A percentile compares a stretch with the other conserved stretches of the same genome.
Evolutionary conservation across 2,329 filamentous ascomycete genomes (phyloP).

Genomic region (Diaporthe batatas): DNA sequence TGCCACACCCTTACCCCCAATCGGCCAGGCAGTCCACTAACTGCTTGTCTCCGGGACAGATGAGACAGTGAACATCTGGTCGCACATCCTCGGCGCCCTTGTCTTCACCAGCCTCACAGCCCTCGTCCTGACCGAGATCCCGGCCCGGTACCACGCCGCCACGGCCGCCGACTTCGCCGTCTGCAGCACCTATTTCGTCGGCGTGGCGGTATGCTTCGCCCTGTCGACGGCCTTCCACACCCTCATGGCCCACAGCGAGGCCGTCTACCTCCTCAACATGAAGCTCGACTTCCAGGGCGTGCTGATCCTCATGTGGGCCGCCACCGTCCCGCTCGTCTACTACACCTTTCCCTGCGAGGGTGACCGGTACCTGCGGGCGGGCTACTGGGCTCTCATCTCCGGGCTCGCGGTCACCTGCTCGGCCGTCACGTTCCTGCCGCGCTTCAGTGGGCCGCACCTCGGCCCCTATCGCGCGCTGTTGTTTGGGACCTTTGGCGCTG

Average conservation of each 20-base stretch:
- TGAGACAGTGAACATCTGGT: constrained; percentile 60
- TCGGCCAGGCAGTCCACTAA: not conserved
- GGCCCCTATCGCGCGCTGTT: constrained; percentile 56
- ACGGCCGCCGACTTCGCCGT: constrained; percentile 55
- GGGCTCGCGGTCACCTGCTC: constrained; percentile 54
- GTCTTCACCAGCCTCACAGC: constrained; percentile 56
- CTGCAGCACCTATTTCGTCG: constrained; percentile 58
- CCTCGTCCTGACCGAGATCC: constrained; percentile 54
- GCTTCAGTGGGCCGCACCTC: constrained; percentile 54
- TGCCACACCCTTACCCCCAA: not conserved
- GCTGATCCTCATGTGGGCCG: constrained; percentile 72
- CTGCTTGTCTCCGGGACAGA: constrained; percentile 14
- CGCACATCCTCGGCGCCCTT: constrained; percentile 57
- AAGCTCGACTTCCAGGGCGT: constrained; percentile 74
- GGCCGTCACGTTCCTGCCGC: constrained; percentile 52
- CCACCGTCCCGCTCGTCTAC: constrained; percentile 70
- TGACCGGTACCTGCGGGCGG: constrained; percentile 46
- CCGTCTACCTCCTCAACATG: constrained; percentile 64
- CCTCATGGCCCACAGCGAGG: constrained; percentile 66
- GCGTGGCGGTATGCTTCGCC: constrained; percentile 60
- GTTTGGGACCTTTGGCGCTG: constrained; percentile 56
- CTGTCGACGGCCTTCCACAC: constrained; percentile 68
- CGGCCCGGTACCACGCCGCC: constrained; percentile 53
- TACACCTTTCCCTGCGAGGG: constrained; percentile 62
- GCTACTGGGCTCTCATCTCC: constrained; percentile 55